Evolutionary conservation across 179 eudicot species (phyloP).

Genomic region (Spinacia oleracea): DNA sequence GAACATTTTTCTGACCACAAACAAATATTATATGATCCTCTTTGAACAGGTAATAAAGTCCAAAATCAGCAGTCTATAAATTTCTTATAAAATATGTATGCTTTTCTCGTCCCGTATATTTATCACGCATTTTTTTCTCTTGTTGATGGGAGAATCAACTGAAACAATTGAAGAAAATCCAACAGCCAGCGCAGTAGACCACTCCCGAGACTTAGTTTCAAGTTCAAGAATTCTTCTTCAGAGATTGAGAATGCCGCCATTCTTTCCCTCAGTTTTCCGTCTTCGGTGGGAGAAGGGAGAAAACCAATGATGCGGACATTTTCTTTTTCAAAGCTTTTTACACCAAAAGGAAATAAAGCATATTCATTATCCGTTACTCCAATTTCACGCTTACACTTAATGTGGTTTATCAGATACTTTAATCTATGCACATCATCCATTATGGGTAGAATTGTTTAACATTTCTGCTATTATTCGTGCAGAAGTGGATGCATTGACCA

Average conservation of each 20-base stretch:
- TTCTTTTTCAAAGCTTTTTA: constrained; percentile 67
- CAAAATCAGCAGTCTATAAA: not conserved
- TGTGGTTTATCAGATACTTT: not conserved
- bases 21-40: not conserved
- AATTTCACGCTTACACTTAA: constrained; percentile 48
- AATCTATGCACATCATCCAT: not conserved
- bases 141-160: constrained; percentile 44
- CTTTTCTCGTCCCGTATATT: not conserved
- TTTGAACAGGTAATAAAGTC: not conserved
- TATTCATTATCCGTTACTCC: constrained; percentile 75
- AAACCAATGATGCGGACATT: constrained; percentile 59
- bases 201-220: constrained; percentile 67
- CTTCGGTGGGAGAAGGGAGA: constrained; percentile 51
- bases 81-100: not conserved
- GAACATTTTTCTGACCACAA: not conserved
- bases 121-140: not conserved
- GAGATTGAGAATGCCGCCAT: constrained; percentile 57
- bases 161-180: constrained; percentile 54
- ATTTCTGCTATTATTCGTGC: constrained; percentile 35
- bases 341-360: constrained; percentile 65
- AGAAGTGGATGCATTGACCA: constrained; percentile 90
- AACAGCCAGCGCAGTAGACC: constrained; percentile 46
- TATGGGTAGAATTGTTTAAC: not conserved
- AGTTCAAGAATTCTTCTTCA: constrained; percentile 44
- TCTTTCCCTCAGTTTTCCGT: constrained; percentile 46